Base-by-base conservation (phyloP, 2,329 filamentous ascomycete species). In the Fusarium penzigii region DNA sequence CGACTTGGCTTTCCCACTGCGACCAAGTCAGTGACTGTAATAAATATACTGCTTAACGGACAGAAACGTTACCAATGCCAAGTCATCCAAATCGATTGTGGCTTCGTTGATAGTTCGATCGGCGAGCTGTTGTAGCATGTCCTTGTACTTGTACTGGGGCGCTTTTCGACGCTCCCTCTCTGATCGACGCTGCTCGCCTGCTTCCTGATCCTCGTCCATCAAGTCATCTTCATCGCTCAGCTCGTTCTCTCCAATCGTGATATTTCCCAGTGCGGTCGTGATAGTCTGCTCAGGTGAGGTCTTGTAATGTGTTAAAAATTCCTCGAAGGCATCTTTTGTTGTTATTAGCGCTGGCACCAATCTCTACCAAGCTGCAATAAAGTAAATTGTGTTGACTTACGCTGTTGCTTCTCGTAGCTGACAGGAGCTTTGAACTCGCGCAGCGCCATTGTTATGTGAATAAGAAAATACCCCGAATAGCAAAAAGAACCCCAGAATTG, bases 201-300 rank as follows among this genome's bases (percentile, higher is more conserved):
- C 78, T 48, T 84, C 83, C 57, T 90, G 87, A 56, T 85, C 83
- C 64, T 92, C 88, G 69, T 96, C 90, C 85, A 96, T 91, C 68
- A 95, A 90, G 66, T 97, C 92, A 70, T 96, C 90, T 65, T 96
- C 91, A 66, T 96, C 92, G 72, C 88, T 92, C 40, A 90, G 81
- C 63, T 88, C 89, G 73, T 95, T 88, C 67, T 91, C 92, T 70
- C 92, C 88, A 59, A 99, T 89, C 67, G 89, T 89, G 65, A 99
- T 85, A 61, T 88, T 86, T 63, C 90, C 86, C 44, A 99, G 82
- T 42, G 92, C 92, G 69, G 92, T 87, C 39, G 90, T 86, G 61
- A 95, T 85, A 53, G 87, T 83, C 53, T 80, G 82, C 72, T 80
- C 84, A 51, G 77, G 88, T 68, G 80, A 86, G 49, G 87, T 87